Conservation (phyloP, 2,329 filamentous ascomycete genomes). For the Penicillium sclerotigenum region DNA sequence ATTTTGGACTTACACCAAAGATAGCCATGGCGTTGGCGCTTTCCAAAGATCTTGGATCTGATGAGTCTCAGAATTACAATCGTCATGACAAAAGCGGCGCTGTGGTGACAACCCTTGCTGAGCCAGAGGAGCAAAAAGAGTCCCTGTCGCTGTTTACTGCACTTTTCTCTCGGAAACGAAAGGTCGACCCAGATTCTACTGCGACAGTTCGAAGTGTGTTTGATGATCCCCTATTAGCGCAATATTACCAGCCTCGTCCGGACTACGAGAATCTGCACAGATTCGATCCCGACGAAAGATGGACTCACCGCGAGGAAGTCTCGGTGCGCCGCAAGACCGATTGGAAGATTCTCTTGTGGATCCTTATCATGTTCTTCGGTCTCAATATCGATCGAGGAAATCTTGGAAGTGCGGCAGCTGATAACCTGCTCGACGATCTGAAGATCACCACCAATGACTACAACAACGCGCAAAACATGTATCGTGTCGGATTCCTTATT, state of each 20-base stretch:
- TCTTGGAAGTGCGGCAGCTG: conserved; percentile 25
- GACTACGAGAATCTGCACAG: conserved; percentile 40
- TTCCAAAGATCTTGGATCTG: neutral
- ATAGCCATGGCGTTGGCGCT: neutral
- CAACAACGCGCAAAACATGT: conserved; percentile 33
- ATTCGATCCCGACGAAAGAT: conserved; percentile 32
- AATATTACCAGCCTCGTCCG: conserved; percentile 26
- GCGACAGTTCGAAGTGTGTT: conserved; percentile 36
- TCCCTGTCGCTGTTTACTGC: conserved; percentile 18
- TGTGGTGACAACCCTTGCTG: neutral
- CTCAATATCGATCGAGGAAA: conserved; percentile 31
- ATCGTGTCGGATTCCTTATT: conserved; percentile 28
- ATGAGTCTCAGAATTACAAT: neutral
- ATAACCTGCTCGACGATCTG: conserved; percentile 28
- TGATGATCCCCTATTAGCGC: conserved; percentile 42
- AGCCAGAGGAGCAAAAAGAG: conserved; percentile 1
- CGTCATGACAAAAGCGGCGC: neutral
- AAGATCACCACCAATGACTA: conserved; percentile 32
- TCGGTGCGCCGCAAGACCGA: conserved; percentile 30
- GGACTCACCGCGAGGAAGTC: conserved; percentile 29
- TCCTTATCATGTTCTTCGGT: conserved; percentile 48
- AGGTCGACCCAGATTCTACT: conserved; percentile 19
- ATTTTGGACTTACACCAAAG: neutral
- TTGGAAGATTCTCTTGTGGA: conserved; percentile 35
- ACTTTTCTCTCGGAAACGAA: conserved; percentile 20